Conservation (phyloP, 345 rosid genomes). For the Hibiscus mutabilis region DNA sequence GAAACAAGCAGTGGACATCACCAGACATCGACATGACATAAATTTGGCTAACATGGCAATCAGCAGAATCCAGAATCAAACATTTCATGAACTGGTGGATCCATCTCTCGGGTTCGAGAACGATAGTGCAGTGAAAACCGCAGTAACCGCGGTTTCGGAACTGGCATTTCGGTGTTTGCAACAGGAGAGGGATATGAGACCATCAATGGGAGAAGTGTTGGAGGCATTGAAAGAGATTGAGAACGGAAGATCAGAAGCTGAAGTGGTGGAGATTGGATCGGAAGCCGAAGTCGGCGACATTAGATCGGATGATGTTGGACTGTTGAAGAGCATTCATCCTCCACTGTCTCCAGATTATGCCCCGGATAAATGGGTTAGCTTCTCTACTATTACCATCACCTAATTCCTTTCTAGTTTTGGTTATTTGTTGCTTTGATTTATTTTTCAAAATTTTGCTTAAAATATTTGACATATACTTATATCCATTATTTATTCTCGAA, state of each 20-base stretch:
- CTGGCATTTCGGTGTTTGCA: conserved; percentile 77
- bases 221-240: conserved; percentile 41
- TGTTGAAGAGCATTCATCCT: conserved; percentile 39
- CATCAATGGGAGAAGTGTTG: conserved; percentile 64
- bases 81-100: conserved; percentile 62
- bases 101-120: conserved; percentile 54
- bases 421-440: too few relatives aligned
- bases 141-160: conserved; percentile 49
- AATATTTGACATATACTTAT: too few relatives aligned
- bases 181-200: conserved; percentile 68
- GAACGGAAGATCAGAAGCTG: conserved; percentile 21
- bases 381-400: conserved; percentile 18
- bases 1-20: conserved; percentile 61
- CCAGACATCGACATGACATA: conserved; percentile 53
- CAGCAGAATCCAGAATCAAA: conserved; percentile 53
- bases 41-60: conserved; percentile 77
- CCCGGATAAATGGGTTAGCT: conserved; percentile 55
- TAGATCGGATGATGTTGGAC: conserved; percentile 44
- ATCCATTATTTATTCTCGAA: too few relatives aligned
- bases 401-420: neutral
- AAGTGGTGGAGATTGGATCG: conserved; percentile 21
- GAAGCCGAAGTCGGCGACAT: conserved; percentile 38
- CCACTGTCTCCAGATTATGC: conserved; percentile 42
- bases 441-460: too few relatives aligned
- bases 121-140: conserved; percentile 30